Conservation (phyloP, 495 filamentous ascomycete genomes). For the Ramalina intermedia region DNA sequence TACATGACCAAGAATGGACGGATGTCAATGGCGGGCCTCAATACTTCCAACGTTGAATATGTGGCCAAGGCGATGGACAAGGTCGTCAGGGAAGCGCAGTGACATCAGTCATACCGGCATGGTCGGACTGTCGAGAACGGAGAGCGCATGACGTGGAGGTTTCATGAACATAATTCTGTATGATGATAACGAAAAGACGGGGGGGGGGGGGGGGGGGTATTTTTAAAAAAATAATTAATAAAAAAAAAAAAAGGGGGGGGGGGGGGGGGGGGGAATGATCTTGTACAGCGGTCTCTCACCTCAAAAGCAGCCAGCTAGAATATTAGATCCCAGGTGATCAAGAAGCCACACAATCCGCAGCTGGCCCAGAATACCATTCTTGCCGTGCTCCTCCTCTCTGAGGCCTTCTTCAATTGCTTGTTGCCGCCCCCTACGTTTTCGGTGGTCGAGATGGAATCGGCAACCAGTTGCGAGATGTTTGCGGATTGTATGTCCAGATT, state of each 20-base stretch:
- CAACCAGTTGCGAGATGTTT: slow-evolving; percentile 76
- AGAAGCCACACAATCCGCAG: slow-evolving; percentile 59
- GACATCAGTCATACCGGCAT: neutral
- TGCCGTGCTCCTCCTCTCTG: slow-evolving; percentile 67
- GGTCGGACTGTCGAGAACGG: too few relatives aligned
- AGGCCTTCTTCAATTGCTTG: slow-evolving; percentile 75
- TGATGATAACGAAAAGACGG: too few relatives aligned
- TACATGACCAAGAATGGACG: slow-evolving; percentile 99
- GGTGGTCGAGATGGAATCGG: slow-evolving; percentile 62
- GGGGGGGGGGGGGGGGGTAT: too few relatives aligned
- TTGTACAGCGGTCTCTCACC: neutral
- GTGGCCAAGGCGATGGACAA: slow-evolving; percentile 79
- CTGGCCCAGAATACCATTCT: slow-evolving; percentile 81
- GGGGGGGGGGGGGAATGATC: neutral
- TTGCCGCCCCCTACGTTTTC: slow-evolving; percentile 86
- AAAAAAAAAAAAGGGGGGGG: too few relatives aligned
- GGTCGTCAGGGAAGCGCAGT: slow-evolving; percentile 53
- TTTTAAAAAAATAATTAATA: too few relatives aligned
- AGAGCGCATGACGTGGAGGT: too few relatives aligned
- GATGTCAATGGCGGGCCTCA: slow-evolving; percentile 92
- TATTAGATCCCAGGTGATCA: slow-evolving; percentile 88
- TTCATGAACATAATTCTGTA: neutral
- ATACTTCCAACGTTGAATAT: slow-evolving; percentile 82
- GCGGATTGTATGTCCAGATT: slow-evolving; percentile 76
- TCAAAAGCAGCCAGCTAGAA: slow-evolving; percentile 35